Conservation (phyloP, 495 filamentous ascomycete genomes). For the Talaromyces nanjingensis region DNA sequence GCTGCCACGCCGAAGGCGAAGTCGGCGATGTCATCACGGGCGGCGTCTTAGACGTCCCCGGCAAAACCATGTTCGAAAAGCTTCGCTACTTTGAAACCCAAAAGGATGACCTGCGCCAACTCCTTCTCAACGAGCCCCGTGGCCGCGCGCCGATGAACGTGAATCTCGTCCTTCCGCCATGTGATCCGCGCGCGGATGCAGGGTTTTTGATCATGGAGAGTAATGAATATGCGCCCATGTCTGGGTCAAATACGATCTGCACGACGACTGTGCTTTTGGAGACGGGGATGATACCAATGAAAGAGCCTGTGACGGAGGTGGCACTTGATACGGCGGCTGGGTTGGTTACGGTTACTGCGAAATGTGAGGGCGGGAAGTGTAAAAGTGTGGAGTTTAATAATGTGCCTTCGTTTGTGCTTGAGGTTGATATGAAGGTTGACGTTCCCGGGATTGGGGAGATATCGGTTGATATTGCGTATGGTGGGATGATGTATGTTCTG, state of each 20-base stretch:
- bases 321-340: slow-evolving; percentile 26
- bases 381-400: slow-evolving; percentile 28
- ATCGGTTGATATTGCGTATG: slow-evolving; percentile 26
- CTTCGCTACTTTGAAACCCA: slow-evolving; percentile 21
- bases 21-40: slow-evolving; percentile 29
- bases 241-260: slow-evolving; percentile 29
- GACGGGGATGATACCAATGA: slow-evolving; percentile 31
- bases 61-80: slow-evolving; percentile 28
- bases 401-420: slow-evolving; percentile 27
- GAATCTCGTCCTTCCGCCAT: slow-evolving; percentile 30
- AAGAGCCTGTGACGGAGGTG: slow-evolving; percentile 24
- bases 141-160: slow-evolving; percentile 26
- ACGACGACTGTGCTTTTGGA: slow-evolving; percentile 29
- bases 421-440: slow-evolving; percentile 22
- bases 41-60: slow-evolving; percentile 26
- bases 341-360: slow-evolving; percentile 22
- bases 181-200: slow-evolving; percentile 26
- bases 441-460: slow-evolving; percentile 25
- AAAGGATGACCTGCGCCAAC: slow-evolving; percentile 22
- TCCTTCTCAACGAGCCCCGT: slow-evolving; percentile 31
- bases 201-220: slow-evolving; percentile 35
- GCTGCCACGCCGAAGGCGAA: slow-evolving; percentile 26
- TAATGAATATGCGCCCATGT: slow-evolving; percentile 33
- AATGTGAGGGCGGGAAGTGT: slow-evolving; percentile 29
- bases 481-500: slow-evolving; percentile 31